These are phyloP conservation scores for Penicillium verrucosum DNA, from an alignment of 2,329 filamentous ascomycete species.

Conservation along the genomic window DNA sequence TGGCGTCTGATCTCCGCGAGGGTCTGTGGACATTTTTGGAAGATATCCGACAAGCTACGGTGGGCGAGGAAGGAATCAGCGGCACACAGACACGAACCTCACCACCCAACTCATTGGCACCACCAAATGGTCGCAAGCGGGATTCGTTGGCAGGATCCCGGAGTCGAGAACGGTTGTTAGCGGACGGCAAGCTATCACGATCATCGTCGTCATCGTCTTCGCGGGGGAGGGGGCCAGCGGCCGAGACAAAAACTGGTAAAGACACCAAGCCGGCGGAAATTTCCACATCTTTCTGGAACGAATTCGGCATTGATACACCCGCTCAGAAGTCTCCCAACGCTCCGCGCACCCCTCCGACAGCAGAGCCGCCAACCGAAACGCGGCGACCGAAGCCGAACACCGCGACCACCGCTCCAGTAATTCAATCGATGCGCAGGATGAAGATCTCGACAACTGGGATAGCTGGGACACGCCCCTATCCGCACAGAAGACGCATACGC, in stretches of 20 bases:
- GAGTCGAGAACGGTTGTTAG: constrained; percentile 34
- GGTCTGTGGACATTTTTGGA: constrained; percentile 94
- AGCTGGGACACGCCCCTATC: constrained; percentile 52
- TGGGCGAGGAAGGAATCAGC: constrained; percentile 83
- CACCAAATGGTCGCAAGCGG: constrained; percentile 23
- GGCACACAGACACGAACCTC: constrained; percentile 47
- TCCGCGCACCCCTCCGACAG: constrained; percentile 26
- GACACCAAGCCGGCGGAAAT: constrained; percentile 42
- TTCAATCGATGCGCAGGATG: constrained; percentile 30
- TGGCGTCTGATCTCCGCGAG: constrained; percentile 83
- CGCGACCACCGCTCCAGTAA: constrained; percentile 31
- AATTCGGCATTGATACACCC: constrained; percentile 51
- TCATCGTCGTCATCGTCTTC: constrained; percentile 34
- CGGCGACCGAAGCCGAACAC: constrained; percentile 33
- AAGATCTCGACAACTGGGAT: constrained; percentile 54
- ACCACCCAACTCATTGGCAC: constrained; percentile 22
- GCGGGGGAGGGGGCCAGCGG: constrained; percentile 28
- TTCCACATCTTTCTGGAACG: constrained; percentile 49
- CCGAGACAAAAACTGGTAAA: constrained; percentile 40
- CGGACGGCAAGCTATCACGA: constrained; percentile 28
- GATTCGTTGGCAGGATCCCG: constrained; percentile 33
- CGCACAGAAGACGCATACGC: constrained; percentile 38
- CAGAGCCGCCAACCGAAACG: constrained; percentile 15
- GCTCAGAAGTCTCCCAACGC: constrained; percentile 39
- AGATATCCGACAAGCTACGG: constrained; percentile 89